These are phyloP conservation scores for Allomyces javanicus DNA, from an alignment of 192 early-diverging fungal genomes.

Conservation along the genomic window DNA sequence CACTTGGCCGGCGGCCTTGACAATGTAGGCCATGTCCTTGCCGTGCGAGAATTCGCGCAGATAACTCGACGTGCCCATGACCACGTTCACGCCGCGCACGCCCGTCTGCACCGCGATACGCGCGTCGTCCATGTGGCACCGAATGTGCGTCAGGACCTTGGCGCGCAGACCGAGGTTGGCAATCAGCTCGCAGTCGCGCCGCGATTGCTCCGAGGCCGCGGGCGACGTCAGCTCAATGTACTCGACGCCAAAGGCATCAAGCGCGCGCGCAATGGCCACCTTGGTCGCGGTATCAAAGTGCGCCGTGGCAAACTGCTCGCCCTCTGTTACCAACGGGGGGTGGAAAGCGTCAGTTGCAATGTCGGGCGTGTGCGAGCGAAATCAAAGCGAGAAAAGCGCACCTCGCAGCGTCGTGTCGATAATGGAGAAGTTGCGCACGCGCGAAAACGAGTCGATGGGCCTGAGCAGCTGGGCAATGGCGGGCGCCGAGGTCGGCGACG, in stretches of 20 bases:
- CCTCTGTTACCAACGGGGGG: conserved; percentile 39
- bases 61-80: conserved; percentile 91
- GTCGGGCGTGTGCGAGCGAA: not conserved
- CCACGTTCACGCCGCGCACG: conserved; percentile 91
- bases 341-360: conserved; percentile 4
- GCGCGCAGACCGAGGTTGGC: conserved; percentile 84
- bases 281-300: conserved; percentile 96
- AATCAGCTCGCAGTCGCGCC: conserved; percentile 76
- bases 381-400: conserved; percentile 14
- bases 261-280: conserved; percentile 94
- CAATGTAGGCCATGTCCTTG: conserved; percentile 97
- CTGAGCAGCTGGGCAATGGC: too few species aligned
- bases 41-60: conserved; percentile 97
- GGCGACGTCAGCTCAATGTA: conserved; percentile 96
- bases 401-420: conserved; percentile 89
- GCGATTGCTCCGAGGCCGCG: conserved; percentile 90
- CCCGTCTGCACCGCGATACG: conserved; percentile 89
- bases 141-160: conserved; percentile 89
- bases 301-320: conserved; percentile 98
- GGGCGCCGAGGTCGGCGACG: too few species aligned
- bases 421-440: conserved; percentile 80
- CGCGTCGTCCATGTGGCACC: conserved; percentile 98
- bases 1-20: conserved; percentile 86
- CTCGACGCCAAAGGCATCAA: conserved; percentile 95
- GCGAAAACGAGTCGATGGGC: conserved; percentile 41